A percentile compares a stretch with the other conserved stretches of the same genome.
These are phyloP conservation scores for Pleurotus salmoneostramineus DNA, from an alignment of 768 basidiomycete genomes.

Conservation along the genomic window DNA sequence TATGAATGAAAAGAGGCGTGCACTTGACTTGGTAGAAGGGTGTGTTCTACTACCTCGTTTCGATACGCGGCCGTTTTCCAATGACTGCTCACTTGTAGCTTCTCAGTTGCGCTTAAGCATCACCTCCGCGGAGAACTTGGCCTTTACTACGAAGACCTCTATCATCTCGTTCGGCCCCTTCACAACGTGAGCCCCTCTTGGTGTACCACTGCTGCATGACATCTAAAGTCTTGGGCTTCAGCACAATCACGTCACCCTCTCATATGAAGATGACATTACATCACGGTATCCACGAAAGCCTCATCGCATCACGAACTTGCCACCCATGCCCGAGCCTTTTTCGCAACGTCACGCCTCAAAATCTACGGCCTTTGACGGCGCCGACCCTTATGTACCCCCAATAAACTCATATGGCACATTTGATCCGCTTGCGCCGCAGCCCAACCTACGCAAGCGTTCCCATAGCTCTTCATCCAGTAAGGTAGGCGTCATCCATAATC, in stretches of 20 bases:
- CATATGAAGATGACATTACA: constrained; percentile 9
- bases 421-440: constrained; percentile 18
- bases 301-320: constrained; percentile 23
- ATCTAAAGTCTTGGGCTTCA: constrained; percentile 10
- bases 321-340: constrained; percentile 8
- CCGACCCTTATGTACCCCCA: constrained; percentile 36
- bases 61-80: neutral
- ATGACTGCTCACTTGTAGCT: constrained; percentile 26
- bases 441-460: constrained; percentile 9
- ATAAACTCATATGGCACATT: constrained; percentile 53
- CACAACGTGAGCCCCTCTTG: constrained; percentile 37
- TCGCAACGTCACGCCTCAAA: no score
- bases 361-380: no score
- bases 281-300: constrained; percentile 16
- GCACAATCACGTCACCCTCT: constrained; percentile 29
- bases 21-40: constrained; percentile 57
- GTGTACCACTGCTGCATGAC: neutral
- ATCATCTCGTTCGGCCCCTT: constrained; percentile 50
- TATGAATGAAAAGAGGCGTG: constrained; percentile 60
- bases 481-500: no score
- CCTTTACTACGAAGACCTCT: constrained; percentile 61
- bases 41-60: constrained; percentile 19
- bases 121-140: constrained; percentile 59
- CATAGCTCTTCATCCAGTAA: constrained; percentile 13
- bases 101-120: constrained; percentile 56